phyloP scores from a whole-genome alignment of 148 eudicot species.

The Silene conica region DNA sequence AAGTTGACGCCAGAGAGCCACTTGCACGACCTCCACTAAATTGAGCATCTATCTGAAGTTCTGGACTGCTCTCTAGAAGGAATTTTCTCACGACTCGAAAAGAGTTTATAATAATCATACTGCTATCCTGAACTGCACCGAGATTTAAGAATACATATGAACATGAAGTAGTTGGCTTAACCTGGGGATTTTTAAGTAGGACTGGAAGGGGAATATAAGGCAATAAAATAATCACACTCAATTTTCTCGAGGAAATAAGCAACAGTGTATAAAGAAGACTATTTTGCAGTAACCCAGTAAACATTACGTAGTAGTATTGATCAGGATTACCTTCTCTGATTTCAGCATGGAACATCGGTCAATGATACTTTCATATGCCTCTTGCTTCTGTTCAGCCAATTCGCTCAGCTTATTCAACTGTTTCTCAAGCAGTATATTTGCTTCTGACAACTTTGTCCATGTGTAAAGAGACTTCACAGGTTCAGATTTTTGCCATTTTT shows the following conservation, averaged over 20 bases:
- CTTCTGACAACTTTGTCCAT: conserved; percentile 74
- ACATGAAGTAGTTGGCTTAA: not conserved
- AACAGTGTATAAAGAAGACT: not conserved
- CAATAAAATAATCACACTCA: not conserved
- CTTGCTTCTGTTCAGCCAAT: conserved; percentile 53
- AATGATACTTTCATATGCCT: conserved; percentile 53
- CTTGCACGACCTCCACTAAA: not conserved
- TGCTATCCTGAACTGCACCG: not conserved
- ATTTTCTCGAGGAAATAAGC: not conserved
- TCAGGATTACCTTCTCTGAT: conserved; percentile 62
- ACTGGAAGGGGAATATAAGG: not conserved
- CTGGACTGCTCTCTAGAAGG: not conserved
- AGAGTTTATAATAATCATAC: not conserved
- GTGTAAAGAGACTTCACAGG: conserved; percentile 62
- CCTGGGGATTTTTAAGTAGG: not conserved
- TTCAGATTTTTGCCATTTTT: conserved; percentile 95
- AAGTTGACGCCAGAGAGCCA: too few relatives aligned
- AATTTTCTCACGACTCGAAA: not conserved
- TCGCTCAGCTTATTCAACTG: conserved; percentile 48
- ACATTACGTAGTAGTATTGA: not conserved
- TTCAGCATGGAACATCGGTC: conserved; percentile 51
- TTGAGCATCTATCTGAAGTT: not conserved
- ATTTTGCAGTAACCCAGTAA: not conserved
- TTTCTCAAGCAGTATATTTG: conserved; percentile 61
- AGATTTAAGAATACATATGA: not conserved